phyloP scores from a whole-genome alignment of 208 protist genomes.

The Trypanosoma vivax region DNA sequence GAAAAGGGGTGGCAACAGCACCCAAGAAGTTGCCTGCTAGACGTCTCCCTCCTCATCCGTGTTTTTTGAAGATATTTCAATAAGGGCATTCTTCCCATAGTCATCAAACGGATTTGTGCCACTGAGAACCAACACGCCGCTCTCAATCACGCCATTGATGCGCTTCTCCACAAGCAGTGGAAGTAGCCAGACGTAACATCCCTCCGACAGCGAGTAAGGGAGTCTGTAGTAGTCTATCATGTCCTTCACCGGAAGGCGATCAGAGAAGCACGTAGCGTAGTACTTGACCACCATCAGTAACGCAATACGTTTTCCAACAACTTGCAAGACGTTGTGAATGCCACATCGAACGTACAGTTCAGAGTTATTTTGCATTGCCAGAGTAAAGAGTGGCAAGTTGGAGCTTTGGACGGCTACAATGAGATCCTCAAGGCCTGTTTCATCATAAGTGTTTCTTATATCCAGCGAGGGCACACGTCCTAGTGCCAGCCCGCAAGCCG shows the following conservation, averaged over 20 bases:
- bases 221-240: constrained; percentile 56
- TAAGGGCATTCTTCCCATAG: constrained; percentile 26
- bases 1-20: too few relatives aligned
- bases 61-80: neutral
- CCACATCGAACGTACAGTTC: constrained; percentile 54
- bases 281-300: constrained; percentile 78
- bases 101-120: constrained; percentile 55
- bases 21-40: too few relatives aligned
- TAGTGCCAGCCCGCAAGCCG: constrained; percentile 38
- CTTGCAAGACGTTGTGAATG: constrained; percentile 62
- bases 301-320: constrained; percentile 47
- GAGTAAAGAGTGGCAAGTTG: constrained; percentile 49
- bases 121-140: constrained; percentile 48
- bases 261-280: constrained; percentile 35
- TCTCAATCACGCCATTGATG: constrained; percentile 81
- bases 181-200: constrained; percentile 53
- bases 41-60: neutral
- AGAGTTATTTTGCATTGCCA: constrained; percentile 44
- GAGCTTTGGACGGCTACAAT: constrained; percentile 55
- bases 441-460: constrained; percentile 14
- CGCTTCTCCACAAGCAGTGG: constrained; percentile 60
- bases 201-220: constrained; percentile 27
- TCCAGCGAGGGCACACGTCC: constrained; percentile 21
- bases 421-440: constrained; percentile 43
- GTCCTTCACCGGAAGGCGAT: constrained; percentile 37